Percentiles rank a stretch among this genome's conserved stretches.
Evolutionary conservation across 1,284 basidiomycete genomes (phyloP).

Genomic region (Rhodotorula sp.): DNA sequence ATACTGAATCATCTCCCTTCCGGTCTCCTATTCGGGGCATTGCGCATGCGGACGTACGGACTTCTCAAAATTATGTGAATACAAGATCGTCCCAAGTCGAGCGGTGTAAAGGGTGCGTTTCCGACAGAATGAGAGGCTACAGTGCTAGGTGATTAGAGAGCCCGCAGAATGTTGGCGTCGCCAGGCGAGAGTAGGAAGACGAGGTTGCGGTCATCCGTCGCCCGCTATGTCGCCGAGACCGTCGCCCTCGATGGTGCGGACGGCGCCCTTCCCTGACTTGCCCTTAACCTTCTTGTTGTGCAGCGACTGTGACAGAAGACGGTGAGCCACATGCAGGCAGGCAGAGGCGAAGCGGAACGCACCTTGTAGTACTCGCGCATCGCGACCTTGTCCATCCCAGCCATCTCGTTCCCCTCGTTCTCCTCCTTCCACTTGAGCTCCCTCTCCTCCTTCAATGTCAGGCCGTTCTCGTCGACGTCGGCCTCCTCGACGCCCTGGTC

Average conservation of each 20-base stretch:
- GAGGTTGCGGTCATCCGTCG: neutral
- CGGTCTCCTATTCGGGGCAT: neutral
- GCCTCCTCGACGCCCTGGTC: conserved; percentile 6
- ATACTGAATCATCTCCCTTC: conserved; percentile 11
- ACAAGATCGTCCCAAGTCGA: neutral
- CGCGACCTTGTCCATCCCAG: conserved; percentile 29
- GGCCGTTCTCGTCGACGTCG: conserved; percentile 34
- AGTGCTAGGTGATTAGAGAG: neutral
- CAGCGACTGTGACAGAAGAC: conserved; percentile 10
- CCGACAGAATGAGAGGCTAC: too few relatives aligned
- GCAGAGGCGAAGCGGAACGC: too few relatives aligned
- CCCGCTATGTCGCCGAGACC: conserved; percentile 19
- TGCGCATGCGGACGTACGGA: neutral
- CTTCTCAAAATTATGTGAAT: neutral
- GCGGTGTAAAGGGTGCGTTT: too few relatives aligned
- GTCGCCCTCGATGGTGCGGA: conserved; percentile 35
- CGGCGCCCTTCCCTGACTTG: conserved; percentile 30
- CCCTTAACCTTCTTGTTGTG: conserved; percentile 38
- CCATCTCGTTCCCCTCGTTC: conserved; percentile 12
- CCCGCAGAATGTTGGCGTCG: too few relatives aligned
- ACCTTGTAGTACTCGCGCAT: conserved; percentile 41
- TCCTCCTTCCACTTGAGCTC: conserved; percentile 38
- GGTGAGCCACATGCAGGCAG: too few relatives aligned
- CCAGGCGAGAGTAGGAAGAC: neutral
- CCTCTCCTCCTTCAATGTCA: conserved; percentile 39